phyloP scores from a whole-genome alignment of 2,329 filamentous ascomycete species.

The Botrytis galanthina region DNA sequence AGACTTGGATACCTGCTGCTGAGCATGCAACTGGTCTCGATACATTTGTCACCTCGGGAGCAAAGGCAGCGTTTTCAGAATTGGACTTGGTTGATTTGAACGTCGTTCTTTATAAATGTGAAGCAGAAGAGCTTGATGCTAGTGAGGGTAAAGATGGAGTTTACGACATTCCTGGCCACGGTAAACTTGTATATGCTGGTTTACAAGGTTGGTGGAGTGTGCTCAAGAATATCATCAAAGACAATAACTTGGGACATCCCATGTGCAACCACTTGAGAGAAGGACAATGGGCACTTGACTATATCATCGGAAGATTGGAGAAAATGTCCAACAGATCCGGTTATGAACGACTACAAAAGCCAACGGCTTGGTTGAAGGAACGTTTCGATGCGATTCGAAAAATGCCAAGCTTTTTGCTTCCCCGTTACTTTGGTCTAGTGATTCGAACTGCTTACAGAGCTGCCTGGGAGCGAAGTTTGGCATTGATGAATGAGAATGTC shows the following conservation, averaged over 20 bases:
- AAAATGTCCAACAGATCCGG: conserved; percentile 62
- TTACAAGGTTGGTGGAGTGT: conserved; percentile 99
- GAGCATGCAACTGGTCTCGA: conserved; percentile 84
- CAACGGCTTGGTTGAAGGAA: conserved; percentile 75
- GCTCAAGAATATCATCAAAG: conserved; percentile 75
- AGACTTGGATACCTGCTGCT: conserved; percentile 89
- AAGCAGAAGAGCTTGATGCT: conserved; percentile 80
- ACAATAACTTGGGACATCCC: conserved; percentile 90
- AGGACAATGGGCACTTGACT: conserved; percentile 90
- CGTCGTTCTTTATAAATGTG: conserved; percentile 85
- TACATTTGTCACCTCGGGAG: conserved; percentile 79
- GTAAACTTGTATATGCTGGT: conserved; percentile 86
- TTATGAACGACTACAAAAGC: conserved; percentile 61
- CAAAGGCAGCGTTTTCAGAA: conserved; percentile 71
- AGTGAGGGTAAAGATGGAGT: conserved; percentile 80
- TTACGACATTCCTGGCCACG: conserved; percentile 81
- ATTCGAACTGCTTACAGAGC: conserved; percentile 85
- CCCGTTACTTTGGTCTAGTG: conserved; percentile 88
- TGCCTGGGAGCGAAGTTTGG: conserved; percentile 73
- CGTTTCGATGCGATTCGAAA: conserved; percentile 82
- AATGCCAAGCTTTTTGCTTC: conserved; percentile 85
- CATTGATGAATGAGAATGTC: conserved; percentile 75
- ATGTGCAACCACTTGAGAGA: conserved; percentile 90
- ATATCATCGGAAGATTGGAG: conserved; percentile 75
- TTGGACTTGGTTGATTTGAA: conserved; percentile 82